Evolutionary conservation across 495 filamentous ascomycete species (phyloP), one percentile per base, ranked within the genome.

Genomic region (Penicillium bialowiezense): DNA sequence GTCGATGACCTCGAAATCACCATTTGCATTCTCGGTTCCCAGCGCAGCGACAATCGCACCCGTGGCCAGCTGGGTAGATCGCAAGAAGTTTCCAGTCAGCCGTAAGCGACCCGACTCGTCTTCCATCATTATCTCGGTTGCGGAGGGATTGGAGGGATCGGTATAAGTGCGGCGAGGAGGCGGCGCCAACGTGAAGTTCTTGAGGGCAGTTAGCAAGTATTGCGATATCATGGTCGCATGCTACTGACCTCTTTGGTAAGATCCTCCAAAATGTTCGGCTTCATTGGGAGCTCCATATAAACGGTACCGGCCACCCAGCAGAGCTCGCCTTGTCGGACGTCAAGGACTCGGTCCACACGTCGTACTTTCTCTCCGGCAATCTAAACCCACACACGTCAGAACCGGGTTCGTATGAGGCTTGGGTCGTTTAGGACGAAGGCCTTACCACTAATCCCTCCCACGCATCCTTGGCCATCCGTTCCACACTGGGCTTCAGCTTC

Each of bases 221-320:
- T 3, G 17, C 47, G 20, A 49, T 7, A 23, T 8, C 29, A 41
- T 32, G 5, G 12, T 18, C n/a, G 15, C 7, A 21, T 15, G 19
- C 15, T 2, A 75, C 84, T 50, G 67, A 91, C 89, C 65, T 97
- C 90, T 69, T 95, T 95, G 5, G 86, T 85, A 24, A 99, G 82
- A 56, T 99, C 95, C 19, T 96, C 92, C 26, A 99, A 73, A 70
- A 99, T 91, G 60, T 96, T 97, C 0, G 95, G 95, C 66, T 99
- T 99, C 58, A 97, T 64, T 13, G 88, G 85, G 90, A 97, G 89
- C 50, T 97, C 91, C 86, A 97, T 95, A 52, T 93, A 99, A 23
- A 96, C 82, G 0, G 95, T 99, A 7, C 95, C 95, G 0, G 81
- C 76, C 38, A 99, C 87, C 91, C 92, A 99, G 68, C 95, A 97